A percentile compares a stretch with the other conserved stretches of the same genome.
These are phyloP conservation scores for Annona squamosa DNA, from an alignment of 164 flowering plant genomes.

Conservation along the genomic window DNA sequence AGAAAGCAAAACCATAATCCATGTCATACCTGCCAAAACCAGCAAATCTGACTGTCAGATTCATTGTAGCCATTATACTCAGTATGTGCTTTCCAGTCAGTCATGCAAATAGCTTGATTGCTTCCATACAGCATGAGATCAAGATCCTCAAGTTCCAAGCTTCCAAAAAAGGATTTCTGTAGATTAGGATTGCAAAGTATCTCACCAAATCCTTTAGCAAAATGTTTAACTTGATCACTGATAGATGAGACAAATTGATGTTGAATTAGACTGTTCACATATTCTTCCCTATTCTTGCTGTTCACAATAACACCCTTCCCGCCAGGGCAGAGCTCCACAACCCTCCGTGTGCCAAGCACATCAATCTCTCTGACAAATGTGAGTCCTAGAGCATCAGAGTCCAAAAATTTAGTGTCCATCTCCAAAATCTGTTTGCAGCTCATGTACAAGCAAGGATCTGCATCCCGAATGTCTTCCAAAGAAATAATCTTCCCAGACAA, in stretches of 20 bases:
- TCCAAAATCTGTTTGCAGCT: slow-evolving; percentile 80
- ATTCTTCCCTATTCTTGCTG: slow-evolving; percentile 61
- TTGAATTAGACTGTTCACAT: slow-evolving; percentile 63
- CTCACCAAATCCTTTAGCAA: slow-evolving; percentile 73
- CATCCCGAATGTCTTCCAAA: slow-evolving; percentile 72
- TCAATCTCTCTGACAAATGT: slow-evolving; percentile 81
- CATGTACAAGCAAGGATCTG: slow-evolving; percentile 70
- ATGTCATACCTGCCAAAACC: slow-evolving; percentile 88
- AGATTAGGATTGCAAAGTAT: slow-evolving; percentile 33
- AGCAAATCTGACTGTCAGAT: slow-evolving; percentile 61
- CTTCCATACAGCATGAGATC: slow-evolving; percentile 78
- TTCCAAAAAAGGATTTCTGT: slow-evolving; percentile 44
- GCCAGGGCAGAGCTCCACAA: slow-evolving; percentile 69
- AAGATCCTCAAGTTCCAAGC: slow-evolving; percentile 70
- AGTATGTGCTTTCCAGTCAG: slow-evolving; percentile 91
- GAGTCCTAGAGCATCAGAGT: slow-evolving; percentile 80
- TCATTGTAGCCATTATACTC: slow-evolving; percentile 71
- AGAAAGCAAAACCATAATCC: not conserved
- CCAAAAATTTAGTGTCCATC: slow-evolving; percentile 68
- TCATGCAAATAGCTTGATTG: slow-evolving; percentile 48
- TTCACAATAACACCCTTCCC: slow-evolving; percentile 56
- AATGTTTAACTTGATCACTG: slow-evolving; percentile 49
- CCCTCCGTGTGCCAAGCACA: slow-evolving; percentile 59
- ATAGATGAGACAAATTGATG: slow-evolving; percentile 62
- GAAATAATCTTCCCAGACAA: slow-evolving; percentile 54